phyloP scores from a whole-genome alignment of 2,329 filamentous ascomycete species.

The Fusarium oxysporum region DNA sequence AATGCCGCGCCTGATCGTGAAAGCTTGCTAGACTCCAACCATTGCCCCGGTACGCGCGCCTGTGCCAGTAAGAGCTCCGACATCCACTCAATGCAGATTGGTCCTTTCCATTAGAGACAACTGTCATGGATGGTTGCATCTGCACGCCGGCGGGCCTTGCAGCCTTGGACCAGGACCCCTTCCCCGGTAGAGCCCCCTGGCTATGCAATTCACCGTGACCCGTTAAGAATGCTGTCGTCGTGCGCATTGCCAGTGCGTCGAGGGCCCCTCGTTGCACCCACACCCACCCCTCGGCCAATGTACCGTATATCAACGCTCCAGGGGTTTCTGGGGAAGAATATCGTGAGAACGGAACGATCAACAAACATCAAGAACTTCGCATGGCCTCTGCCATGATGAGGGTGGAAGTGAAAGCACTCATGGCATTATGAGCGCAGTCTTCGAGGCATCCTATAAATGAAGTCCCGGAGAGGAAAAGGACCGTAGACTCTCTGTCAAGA shows the following conservation, averaged over 20 bases:
- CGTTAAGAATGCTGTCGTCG: conserved; percentile 36
- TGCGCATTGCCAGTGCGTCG: conserved; percentile 16
- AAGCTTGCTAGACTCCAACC: conserved; percentile 41
- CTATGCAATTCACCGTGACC: conserved; percentile 38
- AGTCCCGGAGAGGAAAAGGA: neutral
- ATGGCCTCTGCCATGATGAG: conserved; percentile 9
- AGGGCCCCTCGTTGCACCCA: conserved; percentile 31
- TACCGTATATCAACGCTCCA: conserved; percentile 43
- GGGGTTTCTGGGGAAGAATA: conserved; percentile 19
- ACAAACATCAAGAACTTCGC: conserved; percentile 12
- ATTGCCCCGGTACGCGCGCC: conserved; percentile 42
- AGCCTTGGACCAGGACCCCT: conserved; percentile 37
- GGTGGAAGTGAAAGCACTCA: neutral
- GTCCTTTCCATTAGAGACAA: conserved; percentile 37
- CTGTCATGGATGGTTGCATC: conserved; percentile 43
- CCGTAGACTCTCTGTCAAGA: neutral
- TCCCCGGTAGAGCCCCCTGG: conserved; percentile 40
- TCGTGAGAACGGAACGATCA: conserved; percentile 1
- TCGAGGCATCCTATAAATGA: neutral
- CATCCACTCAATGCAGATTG: conserved; percentile 39
- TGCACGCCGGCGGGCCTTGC: conserved; percentile 44
- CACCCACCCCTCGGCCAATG: conserved; percentile 34
- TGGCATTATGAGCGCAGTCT: neutral
- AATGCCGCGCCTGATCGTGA: conserved; percentile 40
- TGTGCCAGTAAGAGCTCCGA: conserved; percentile 41